Evolutionary conservation across 768 basidiomycete species (phyloP).

Genomic region (Clathrus columnatus): DNA sequence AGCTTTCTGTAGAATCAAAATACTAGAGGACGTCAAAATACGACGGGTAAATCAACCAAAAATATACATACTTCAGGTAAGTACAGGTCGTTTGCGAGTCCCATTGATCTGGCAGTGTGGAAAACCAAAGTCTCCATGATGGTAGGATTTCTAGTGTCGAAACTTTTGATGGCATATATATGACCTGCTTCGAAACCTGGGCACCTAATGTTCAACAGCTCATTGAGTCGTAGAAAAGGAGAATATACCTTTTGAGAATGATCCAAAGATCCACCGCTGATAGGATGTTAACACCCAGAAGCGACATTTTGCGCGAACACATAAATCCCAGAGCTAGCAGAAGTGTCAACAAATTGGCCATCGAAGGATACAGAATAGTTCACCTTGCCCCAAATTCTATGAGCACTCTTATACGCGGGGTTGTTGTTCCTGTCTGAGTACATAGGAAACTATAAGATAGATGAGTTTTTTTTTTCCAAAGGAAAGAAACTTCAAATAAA

Average conservation of each 20-base stretch:
- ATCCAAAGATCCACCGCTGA: constrained; percentile 35
- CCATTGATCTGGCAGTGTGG: constrained; percentile 21
- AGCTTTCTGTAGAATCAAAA: not conserved
- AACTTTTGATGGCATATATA: constrained; percentile 14
- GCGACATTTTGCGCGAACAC: constrained; percentile 22
- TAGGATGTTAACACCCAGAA: constrained; percentile 38
- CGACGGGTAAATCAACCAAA: not conserved
- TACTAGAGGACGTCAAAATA: not conserved
- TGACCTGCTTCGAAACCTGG: constrained; percentile 15
- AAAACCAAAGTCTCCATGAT: constrained; percentile 20
- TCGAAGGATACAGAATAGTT: not conserved
- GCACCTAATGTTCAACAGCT: not conserved
- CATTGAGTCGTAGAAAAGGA: not conserved
- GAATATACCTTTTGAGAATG: constrained; percentile 29
- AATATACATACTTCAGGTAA: not conserved
- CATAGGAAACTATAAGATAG: not conserved
- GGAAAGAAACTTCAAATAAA: not conserved
- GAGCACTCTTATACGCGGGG: constrained; percentile 5
- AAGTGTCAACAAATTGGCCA: not conserved
- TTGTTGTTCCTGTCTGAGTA: not conserved
- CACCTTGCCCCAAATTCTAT: constrained; percentile 25
- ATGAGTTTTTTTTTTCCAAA: not conserved
- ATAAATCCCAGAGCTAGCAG: constrained; percentile 23
- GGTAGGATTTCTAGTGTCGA: constrained; percentile 14
- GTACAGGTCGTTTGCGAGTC: not conserved